phyloP scores from a whole-genome alignment of 345 rosid genomes.

The Carallia brachiata region DNA sequence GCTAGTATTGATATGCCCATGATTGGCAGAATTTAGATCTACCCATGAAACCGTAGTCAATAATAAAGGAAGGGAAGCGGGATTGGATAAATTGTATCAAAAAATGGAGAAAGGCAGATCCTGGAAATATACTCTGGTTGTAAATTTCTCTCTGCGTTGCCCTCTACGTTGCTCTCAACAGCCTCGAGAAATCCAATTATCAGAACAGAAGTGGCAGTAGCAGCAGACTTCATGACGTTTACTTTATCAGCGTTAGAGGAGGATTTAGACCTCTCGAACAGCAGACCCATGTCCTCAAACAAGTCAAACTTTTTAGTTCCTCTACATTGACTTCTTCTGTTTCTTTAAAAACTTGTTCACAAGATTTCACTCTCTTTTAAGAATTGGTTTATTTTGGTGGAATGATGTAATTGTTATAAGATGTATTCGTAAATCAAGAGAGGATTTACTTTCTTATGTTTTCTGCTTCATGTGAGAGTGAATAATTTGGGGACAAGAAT shows the following conservation, averaged over 20 bases:
- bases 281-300: constrained; percentile 60
- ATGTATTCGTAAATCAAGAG: background rate
- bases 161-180: constrained; percentile 57
- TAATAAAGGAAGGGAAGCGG: background rate
- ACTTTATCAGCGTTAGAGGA: constrained; percentile 64
- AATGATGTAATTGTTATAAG: background rate
- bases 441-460: background rate
- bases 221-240: constrained; percentile 34
- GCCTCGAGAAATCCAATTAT: constrained; percentile 32
- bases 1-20: too few relatives aligned
- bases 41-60: too few relatives aligned
- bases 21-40: too few relatives aligned
- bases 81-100: background rate
- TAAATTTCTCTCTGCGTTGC: constrained; percentile 53
- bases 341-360: background rate
- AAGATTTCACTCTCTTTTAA: background rate
- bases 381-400: background rate
- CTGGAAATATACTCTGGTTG: constrained; percentile 55
- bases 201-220: constrained; percentile 17
- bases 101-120: constrained; percentile 48
- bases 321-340: background rate
- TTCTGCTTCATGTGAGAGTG: background rate
- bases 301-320: constrained; percentile 40
- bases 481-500: background rate
- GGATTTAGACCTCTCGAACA: constrained; percentile 44